phyloP scores from a whole-genome alignment of 23 red algal genomes.

The Agarophyton chilense region DNA sequence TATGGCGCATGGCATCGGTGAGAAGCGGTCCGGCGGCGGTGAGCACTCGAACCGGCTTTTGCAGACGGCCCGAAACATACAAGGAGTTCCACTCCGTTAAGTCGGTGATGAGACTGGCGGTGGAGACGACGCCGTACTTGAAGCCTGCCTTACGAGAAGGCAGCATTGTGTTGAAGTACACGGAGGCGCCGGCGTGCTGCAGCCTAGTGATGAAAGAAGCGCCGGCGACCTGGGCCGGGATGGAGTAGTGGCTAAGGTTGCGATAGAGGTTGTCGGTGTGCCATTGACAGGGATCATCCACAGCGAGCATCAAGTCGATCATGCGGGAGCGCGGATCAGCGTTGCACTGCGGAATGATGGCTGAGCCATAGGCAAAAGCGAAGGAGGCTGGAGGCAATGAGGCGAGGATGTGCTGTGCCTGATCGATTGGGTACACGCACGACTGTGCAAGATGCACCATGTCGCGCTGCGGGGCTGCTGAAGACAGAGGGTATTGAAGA shows the following conservation, averaged over 20 bases:
- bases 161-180: slow-evolving; percentile 90
- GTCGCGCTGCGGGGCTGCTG: neutral
- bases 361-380: slow-evolving; percentile 91
- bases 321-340: slow-evolving; percentile 28
- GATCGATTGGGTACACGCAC: slow-evolving; percentile 11
- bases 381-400: slow-evolving; percentile 68
- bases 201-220: slow-evolving; percentile 40
- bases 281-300: slow-evolving; percentile 80
- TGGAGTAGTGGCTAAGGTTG: slow-evolving; percentile 82
- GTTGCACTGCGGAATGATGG: slow-evolving; percentile 75
- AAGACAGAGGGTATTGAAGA: no score
- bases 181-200: slow-evolving; percentile 73
- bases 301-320: slow-evolving; percentile 86
- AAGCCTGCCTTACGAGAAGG: slow-evolving; percentile 16
- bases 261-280: slow-evolving; percentile 74
- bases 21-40: slow-evolving; percentile 42
- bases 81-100: slow-evolving; percentile 78
- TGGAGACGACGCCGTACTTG: slow-evolving; percentile 91
- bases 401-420: slow-evolving; percentile 45
- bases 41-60: slow-evolving; percentile 85
- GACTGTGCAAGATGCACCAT: neutral
- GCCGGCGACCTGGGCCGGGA: slow-evolving; percentile 45
- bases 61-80: slow-evolving; percentile 89
- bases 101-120: slow-evolving; percentile 64
- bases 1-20: slow-evolving; percentile 21